Evolutionary conservation across 495 filamentous ascomycete species (phyloP), one percentile per base, ranked within the genome.

Genomic region (Saxophila tyrrhenica): DNA sequence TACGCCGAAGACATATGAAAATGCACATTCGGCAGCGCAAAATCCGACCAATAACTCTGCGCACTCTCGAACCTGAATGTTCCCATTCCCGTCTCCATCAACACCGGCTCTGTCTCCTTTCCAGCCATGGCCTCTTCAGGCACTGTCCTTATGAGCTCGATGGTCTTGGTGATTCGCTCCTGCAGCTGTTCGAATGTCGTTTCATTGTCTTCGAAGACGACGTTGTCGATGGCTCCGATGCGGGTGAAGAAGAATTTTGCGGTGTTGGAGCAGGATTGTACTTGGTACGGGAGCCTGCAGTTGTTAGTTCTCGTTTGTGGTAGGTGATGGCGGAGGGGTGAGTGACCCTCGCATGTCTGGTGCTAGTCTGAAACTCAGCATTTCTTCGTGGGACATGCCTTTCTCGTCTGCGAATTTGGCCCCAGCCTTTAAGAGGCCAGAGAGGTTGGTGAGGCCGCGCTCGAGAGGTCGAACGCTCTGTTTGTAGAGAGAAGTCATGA

Each of bases 1-100:
- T n/a, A n/a, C n/a, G n/a, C n/a, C n/a, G n/a, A n/a, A 1, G 60
- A 65, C 29, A 77, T 29, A 65, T 84, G 82, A 64, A 85, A 84
- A 56, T 68, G 77, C 53, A 81, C 70, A 56, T 83, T 79, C 35
- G 80, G 76, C 15, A 75, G 1, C 9, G 66, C 64, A 55, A 67
- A 77, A 2, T 63, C 59, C 19, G 55, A 32, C 20, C 73, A 53
- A 60, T 76, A 77, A 0, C 39, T 41, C 23, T 55, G 49, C 1
- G 54, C 49, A 13, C 60, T 60, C 15, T 22, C 46, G 46, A 67
- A 60, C 51, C 50, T 54, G 23, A 17, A 32, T 47, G 55, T 48
- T 21, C 17, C 48, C 16, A 49, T 25, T 57, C 49, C 62, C 53
- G 32, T 32, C 51, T 49, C 64, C 59, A 44, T 44, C 41, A 44